Conservation (phyloP, 805 yeast species). For the Torulaspora indica region DNA sequence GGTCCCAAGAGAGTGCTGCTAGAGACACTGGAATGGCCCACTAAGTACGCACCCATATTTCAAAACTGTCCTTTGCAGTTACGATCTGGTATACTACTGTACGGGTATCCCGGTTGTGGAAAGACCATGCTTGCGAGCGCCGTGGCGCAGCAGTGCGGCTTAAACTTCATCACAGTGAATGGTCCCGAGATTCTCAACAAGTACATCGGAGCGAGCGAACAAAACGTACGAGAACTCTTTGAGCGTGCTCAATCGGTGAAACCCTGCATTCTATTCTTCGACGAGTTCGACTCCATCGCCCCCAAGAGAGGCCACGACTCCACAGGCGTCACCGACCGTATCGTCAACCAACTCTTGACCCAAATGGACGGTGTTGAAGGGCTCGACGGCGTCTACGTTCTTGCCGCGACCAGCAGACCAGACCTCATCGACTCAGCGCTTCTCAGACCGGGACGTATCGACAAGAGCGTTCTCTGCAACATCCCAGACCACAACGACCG, state of each 20-base stretch:
- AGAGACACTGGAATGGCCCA: conserved; percentile 96
- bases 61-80: conserved; percentile 79
- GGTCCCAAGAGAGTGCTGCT: conserved; percentile 70
- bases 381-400: conserved; percentile 88
- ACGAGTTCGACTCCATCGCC: conserved; percentile 94
- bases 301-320: conserved; percentile 98
- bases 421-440: conserved; percentile 93
- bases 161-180: conserved; percentile 86
- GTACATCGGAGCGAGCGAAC: conserved; percentile 96
- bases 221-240: conserved; percentile 85
- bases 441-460: conserved; percentile 92
- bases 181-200: conserved; percentile 95
- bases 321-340: conserved; percentile 96
- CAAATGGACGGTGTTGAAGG: conserved; percentile 99
- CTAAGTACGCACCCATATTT: conserved; percentile 93
- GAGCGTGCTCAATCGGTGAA: conserved; percentile 93
- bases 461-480: conserved; percentile 85
- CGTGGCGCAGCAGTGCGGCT: conserved; percentile 87
- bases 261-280: conserved; percentile 89
- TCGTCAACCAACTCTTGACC: conserved; percentile 92
- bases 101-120: conserved; percentile 98
- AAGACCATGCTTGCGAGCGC: conserved; percentile 91
- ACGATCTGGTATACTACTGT: conserved; percentile 82
- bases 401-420: conserved; percentile 95
- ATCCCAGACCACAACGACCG: conserved; percentile 73